Percentiles rank a stretch among this genome's conserved stretches.
Evolutionary conservation across 2,329 filamentous ascomycete genomes (phyloP).

Genomic region (Calycina marina): DNA sequence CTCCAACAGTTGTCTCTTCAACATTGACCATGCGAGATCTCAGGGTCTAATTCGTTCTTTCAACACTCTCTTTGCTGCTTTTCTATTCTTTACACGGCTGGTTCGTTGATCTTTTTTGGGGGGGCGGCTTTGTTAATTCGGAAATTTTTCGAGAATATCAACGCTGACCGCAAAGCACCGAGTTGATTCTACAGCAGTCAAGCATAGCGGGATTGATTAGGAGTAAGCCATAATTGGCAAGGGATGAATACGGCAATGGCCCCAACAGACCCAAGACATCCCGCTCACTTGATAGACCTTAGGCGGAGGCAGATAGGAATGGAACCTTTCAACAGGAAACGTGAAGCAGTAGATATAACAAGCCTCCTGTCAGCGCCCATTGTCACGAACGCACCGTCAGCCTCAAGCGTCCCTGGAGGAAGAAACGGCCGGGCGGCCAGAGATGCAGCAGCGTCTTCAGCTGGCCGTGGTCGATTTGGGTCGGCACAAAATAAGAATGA

Average conservation of each 20-base stretch:
- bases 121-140: slow-evolving; percentile 9
- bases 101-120: slow-evolving; percentile 19
- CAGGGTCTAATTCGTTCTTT: slow-evolving; percentile 11
- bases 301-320: slow-evolving; percentile 5
- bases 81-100: slow-evolving; percentile 20
- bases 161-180: slow-evolving; percentile 8
- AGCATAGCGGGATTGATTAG: slow-evolving; percentile 14
- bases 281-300: slow-evolving; percentile 7
- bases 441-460: too few relatives aligned
- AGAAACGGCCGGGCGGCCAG: too few relatives aligned
- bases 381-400: too few relatives aligned
- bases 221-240: slow-evolving; percentile 10
- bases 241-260: slow-evolving; percentile 22
- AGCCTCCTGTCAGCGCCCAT: too few relatives aligned
- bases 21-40: slow-evolving; percentile 6
- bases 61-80: slow-evolving; percentile 9
- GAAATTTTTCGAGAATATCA: slow-evolving; percentile 1
- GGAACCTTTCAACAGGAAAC: slow-evolving; percentile 5
- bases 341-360: too few relatives aligned
- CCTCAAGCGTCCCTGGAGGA: too few relatives aligned
- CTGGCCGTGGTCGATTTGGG: too few relatives aligned
- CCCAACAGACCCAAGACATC: slow-evolving; percentile 14
- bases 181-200: slow-evolving; percentile 12
- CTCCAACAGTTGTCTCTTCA: slow-evolving; percentile 5
- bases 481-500: neutral